These are phyloP conservation scores for Fusarium nodosum DNA, from an alignment of 2,329 filamentous ascomycete species.

Conservation along the genomic window DNA sequence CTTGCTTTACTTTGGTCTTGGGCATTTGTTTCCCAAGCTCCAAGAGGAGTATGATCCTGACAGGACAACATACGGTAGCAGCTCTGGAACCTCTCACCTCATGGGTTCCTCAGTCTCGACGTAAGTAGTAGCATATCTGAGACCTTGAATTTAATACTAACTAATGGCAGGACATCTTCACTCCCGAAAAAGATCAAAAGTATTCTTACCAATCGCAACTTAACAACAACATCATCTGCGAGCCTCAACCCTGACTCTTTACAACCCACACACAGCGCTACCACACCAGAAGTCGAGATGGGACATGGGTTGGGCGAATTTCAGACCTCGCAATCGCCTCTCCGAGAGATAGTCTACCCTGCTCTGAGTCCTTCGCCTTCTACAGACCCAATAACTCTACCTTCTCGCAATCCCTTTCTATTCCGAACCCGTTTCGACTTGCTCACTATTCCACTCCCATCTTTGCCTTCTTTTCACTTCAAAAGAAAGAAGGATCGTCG, in stretches of 20 bases:
- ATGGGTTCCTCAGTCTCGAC: slow-evolving; percentile 40
- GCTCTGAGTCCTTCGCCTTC: slow-evolving; percentile 1
- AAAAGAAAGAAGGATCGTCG: slow-evolving; percentile 26
- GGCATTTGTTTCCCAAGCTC: slow-evolving; percentile 59
- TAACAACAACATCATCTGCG: slow-evolving; percentile 36
- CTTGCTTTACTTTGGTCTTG: slow-evolving; percentile 59
- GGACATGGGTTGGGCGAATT: slow-evolving; percentile 1
- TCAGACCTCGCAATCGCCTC: slow-evolving; percentile 7
- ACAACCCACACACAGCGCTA: slow-evolving; percentile 2
- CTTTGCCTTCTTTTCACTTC: slow-evolving; percentile 39
- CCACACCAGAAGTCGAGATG: slow-evolving; percentile 29
- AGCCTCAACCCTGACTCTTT: slow-evolving; percentile 19
- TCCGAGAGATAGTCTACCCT: slow-evolving; percentile 10
- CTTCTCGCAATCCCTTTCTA: slow-evolving; percentile 52
- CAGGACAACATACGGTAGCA: slow-evolving; percentile 38
- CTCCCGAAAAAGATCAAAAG: slow-evolving; percentile 42
- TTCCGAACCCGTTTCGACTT: slow-evolving; percentile 54
- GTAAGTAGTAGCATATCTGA: slow-evolving; percentile 29
- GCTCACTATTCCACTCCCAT: slow-evolving; percentile 37
- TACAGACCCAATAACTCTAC: slow-evolving; percentile 25
- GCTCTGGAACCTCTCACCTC: slow-evolving; percentile 42
- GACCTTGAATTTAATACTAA: background rate
- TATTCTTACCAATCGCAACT: slow-evolving; percentile 39
- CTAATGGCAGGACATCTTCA: slow-evolving; percentile 19
- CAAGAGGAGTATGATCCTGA: slow-evolving; percentile 58